Evolutionary conservation across 768 basidiomycete genomes (phyloP), one percentile per base, ranked within the genome.

Genomic region (Amylocystis lapponica): DNA sequence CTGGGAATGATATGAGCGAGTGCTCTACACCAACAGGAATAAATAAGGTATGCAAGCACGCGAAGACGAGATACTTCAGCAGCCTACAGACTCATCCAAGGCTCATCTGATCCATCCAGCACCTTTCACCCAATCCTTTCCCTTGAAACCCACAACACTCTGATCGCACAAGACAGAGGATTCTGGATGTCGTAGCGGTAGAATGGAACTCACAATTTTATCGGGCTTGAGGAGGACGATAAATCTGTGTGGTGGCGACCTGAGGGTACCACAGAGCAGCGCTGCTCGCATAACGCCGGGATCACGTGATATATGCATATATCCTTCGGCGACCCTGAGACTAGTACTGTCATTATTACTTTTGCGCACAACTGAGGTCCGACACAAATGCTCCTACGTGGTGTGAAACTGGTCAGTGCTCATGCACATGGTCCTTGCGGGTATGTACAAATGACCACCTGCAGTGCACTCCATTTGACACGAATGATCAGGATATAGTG

Each of bases 181-280:
- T 23, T 43, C 39, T 31, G 33, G 31, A 31, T 45, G 37, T 53
- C 52, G 26, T 25, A 43, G 49, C 39, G 32, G 52, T 45, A 48
- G 27, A 14, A 50, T 46, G 23, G 42, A 34, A 78, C 81, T 78
- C 63, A 82, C 82, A 58, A 54, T 64, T 69, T 74, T 62, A 61
- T 62, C 66, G 65, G 48, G 45, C 66, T 73, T 72, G 71, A 70
- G 69, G 72, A 60, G 60, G 69, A 67, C 64, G 72, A 31, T 36
- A 17, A 35, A n/a, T 27, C 20, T 45, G 19, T 27, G 41, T 27
- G 23, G 35, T 37, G 27, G 35, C 26, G 14, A 34, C 33, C 33
- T 7, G 26, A 26, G 13, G 6, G 32, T 13, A n/a, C 32, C 22
- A 37, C 17, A 37, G 20, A 37, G 11, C 9, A 9, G 36, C 12